Conservation (phyloP, 257 asterid genomes). For the Solanum sejunctum region DNA sequence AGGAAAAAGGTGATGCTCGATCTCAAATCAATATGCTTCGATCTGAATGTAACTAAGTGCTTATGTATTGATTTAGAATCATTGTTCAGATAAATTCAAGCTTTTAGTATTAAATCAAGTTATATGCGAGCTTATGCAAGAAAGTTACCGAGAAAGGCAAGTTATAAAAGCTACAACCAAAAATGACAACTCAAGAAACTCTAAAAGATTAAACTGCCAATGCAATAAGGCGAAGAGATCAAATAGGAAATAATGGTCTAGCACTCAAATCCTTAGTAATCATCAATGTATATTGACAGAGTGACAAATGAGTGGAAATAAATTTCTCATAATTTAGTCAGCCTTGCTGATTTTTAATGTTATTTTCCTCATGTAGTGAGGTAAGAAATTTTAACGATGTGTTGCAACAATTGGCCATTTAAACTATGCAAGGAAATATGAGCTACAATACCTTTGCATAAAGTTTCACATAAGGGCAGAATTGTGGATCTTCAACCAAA, state of each 20-base stretch:
- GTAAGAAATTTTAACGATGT: not conserved
- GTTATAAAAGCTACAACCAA: no score
- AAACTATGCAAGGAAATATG: not conserved
- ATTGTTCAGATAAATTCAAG: no score
- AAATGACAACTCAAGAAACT: no score
- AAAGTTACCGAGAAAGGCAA: no score
- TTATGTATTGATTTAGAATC: no score
- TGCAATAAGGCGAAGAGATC: not conserved
- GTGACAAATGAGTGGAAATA: not conserved
- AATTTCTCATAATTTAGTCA: not conserved
- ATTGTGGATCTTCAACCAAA: constrained; percentile 55
- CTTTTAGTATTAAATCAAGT: no score
- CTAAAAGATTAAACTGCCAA: no score
- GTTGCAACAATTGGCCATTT: not conserved
- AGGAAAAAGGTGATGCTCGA: no score
- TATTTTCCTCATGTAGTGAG: not conserved
- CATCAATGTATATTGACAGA: not conserved
- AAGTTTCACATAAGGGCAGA: constrained; percentile 35
- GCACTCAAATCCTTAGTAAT: not conserved
- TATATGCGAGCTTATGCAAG: no score
- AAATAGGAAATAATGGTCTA: not conserved
- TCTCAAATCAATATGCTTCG: no score
- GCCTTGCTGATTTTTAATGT: not conserved
- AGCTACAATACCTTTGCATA: constrained; percentile 45
- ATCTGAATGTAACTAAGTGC: no score